Base-by-base conservation (phyloP, 1,139 yeast species). In the Kodamaea arcana region DNA sequence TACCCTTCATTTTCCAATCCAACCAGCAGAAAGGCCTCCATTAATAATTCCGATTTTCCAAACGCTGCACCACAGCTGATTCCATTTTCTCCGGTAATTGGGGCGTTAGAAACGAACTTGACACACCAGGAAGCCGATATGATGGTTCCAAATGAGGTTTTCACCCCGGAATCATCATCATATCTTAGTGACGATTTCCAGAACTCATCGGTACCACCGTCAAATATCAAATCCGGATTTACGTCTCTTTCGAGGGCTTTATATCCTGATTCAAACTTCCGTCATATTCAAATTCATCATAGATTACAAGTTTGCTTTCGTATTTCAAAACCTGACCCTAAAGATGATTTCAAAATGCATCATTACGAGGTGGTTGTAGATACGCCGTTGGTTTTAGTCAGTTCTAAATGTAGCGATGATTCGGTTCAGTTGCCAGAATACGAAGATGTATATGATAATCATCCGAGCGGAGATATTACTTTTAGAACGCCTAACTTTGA, bases 281-380 rank as follows among this genome's bases (percentile, higher is more conserved):
- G 83, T 30, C 85, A 82, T 50, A 72, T 88, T 34, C 79, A 77
- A 42, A 72, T 86, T 18, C 72, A 74, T 46, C 97, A 88, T 56
- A 69, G 95, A 37, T 62, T 88, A 33, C 94, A 86, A 49, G 75
- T 87, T 4, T 79, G 87, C 48, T 72, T 88, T 46, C 65, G 96
- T 39, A 81, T 88, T 24, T 82, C 94, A 21, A 82, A 80, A 47
- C 73, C 72, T 0, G 80, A 77, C 41, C 74, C 78, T 5, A 68
- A 68, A 9, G 80, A 78, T 40, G 58, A 66, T 34, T 66, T 63
- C 32, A 78, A 75, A 46, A 64, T 83, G 62, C 90, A 86, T 49
- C 94, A 86, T 56, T 88, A 81, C 52, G 96, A 88, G 50, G 95
- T 88, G 31, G 80, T 87, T 34, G 83, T 88, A 30, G 96, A 87